Conservation (phyloP, 208 protist species). For the Acanthamoeba culbertsoni region DNA sequence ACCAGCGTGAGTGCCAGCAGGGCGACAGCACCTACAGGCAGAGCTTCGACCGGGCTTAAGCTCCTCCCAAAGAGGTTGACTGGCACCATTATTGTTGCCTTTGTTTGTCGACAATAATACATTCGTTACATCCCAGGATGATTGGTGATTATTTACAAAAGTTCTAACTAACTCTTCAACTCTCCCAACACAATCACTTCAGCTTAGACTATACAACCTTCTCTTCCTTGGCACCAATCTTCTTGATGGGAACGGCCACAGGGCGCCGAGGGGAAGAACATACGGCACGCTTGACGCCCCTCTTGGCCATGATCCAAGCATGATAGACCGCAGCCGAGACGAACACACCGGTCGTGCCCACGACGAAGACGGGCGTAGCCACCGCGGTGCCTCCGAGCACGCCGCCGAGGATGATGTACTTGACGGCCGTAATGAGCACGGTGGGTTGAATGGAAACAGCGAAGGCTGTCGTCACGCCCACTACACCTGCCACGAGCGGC, state of each 20-base stretch:
- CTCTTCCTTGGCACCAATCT: too few species aligned
- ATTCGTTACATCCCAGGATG: too few species aligned
- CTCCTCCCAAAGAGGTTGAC: too few species aligned
- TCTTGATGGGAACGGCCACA: too few species aligned
- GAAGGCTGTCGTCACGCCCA: slow-evolving; percentile 22
- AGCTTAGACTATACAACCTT: too few species aligned
- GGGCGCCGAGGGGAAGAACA: neutral
- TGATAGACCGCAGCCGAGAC: slow-evolving; percentile 40
- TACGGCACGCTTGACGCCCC: neutral
- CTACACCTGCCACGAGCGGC: neutral
- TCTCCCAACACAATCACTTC: too few species aligned
- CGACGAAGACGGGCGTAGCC: slow-evolving; percentile 37
- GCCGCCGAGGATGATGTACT: slow-evolving; percentile 52
- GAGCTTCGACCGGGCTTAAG: slow-evolving; percentile 29
- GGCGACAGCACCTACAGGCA: neutral
- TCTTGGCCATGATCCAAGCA: neutral
- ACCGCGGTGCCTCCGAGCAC: neutral
- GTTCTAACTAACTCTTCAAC: too few species aligned
- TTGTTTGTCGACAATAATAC: too few species aligned
- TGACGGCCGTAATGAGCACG: slow-evolving; percentile 15
- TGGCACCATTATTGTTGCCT: too few species aligned
- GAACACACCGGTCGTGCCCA: slow-evolving; percentile 29
- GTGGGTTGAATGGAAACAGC: slow-evolving; percentile 8
- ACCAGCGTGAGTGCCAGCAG: neutral
- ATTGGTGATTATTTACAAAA: too few species aligned